Percentiles rank a stretch among this genome's conserved stretches.
These are phyloP conservation scores for Leavenworthia alabamica DNA, from an alignment of 345 rosid genomes.

Conservation along the genomic window DNA sequence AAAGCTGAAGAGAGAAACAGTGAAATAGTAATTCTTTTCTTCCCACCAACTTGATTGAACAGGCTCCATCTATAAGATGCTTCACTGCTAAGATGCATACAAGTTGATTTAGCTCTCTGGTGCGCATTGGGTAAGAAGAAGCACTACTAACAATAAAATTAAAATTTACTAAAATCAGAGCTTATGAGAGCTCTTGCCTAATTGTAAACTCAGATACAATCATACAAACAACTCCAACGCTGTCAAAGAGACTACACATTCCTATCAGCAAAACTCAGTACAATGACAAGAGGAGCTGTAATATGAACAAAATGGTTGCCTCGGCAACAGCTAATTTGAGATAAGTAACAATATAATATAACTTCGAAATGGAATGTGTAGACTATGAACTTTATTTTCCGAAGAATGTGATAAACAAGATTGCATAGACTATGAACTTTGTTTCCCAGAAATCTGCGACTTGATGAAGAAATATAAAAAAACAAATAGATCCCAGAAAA, in stretches of 20 bases:
- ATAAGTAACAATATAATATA: background rate
- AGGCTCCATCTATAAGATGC: background rate
- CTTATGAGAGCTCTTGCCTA: background rate
- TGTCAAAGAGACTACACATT: constrained; percentile 5
- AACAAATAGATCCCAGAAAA: background rate
- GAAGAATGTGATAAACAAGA: background rate
- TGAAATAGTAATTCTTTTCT: background rate
- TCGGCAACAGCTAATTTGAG: constrained; percentile 2
- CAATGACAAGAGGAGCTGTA: constrained; percentile 14
- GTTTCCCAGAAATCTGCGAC: constrained; percentile 1
- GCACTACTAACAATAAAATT: background rate
- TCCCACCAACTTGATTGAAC: background rate
- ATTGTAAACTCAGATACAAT: constrained; percentile 1
- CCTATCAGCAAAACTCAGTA: constrained; percentile 10
- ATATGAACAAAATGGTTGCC: constrained; percentile 1
- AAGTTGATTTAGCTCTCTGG: background rate
- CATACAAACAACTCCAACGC: constrained; percentile 16
- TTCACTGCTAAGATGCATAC: background rate
- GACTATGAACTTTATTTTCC: background rate
- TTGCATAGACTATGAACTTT: constrained; percentile 2
- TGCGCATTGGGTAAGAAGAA: constrained; percentile 6
- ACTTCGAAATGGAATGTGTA: background rate
- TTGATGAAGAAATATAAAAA: constrained; percentile 2
- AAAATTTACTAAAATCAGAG: background rate
- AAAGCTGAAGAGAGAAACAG: constrained; percentile 1